Percentiles rank a stretch among this genome's conserved stretches.
Conservation (phyloP, 306 rosid species). For the Vigna radiata region DNA sequence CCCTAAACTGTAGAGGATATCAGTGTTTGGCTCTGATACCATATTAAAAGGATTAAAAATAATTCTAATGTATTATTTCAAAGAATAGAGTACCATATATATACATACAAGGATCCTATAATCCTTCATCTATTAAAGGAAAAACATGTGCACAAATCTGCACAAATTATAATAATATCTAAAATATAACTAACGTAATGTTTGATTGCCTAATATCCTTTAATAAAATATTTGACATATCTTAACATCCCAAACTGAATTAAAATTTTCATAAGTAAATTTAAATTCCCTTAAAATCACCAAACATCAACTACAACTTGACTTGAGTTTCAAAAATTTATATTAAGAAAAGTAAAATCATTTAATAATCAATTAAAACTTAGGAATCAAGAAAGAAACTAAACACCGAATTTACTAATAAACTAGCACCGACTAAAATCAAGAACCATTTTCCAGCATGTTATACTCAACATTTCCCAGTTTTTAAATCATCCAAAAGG, state of each 20-base stretch:
- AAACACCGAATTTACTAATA: not conserved
- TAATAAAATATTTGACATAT: no score
- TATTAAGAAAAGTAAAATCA: not conserved
- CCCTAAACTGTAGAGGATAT: no score
- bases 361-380: not conserved
- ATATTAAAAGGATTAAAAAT: no score
- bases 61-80: no score
- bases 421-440: conserved; percentile 5
- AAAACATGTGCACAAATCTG: no score
- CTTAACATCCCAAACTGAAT: not conserved
- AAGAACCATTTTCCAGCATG: not conserved
- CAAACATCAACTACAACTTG: not conserved
- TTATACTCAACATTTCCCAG: not conserved
- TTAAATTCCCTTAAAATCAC: not conserved
- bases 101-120: no score
- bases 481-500: not conserved
- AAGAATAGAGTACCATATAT: no score
- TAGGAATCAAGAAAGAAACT: not conserved
- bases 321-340: not conserved
- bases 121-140: no score
- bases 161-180: no score
- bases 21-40: no score
- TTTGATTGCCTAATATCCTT: no score
- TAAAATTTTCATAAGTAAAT: not conserved
- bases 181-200: no score